Evolutionary conservation across 1,139 yeast species (phyloP), one percentile per base, ranked within the genome.

Genomic region (Debaryomycetaceae sp.): DNA sequence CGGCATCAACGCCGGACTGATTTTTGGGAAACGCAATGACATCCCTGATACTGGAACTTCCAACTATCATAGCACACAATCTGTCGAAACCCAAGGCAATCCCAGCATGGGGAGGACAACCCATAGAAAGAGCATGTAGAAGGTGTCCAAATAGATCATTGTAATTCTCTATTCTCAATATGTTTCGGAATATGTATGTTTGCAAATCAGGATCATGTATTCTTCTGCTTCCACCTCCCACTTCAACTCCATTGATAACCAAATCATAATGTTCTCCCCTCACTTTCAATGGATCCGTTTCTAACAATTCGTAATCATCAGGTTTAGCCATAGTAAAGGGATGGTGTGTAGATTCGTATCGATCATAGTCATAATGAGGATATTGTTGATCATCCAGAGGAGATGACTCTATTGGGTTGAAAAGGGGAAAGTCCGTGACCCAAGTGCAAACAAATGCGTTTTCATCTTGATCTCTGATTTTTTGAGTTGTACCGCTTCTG

Each of bases 51-150:
- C 88, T 86, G 5, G 72, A 59, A 30, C 85, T 76, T 1, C 90
- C 95, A 22, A 85, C 68, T 35, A 93, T 62, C 91, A 93, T 89
- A 1, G 99, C 95, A 57, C 95, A 84, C 72, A 93, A 72, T 49
- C 99, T 73, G 63, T 93, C 99, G 55, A 93, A 87, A 0, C 99
- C 99, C 44, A 93, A 72, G 0, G 99, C 99, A 42, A 93, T 72
- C 0, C 99, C 99, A 2, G 98, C 97, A 68, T 93, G 99, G 0
- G 99, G 99, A 0, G 99, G 99, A 59, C 98, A 90, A 1, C 99
- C 99, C 69, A 87, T 82, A 38, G 81, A 80, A 48, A 93, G 78
- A 0, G 97, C 97, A 39, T 75, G 72, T 33, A 95, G 70, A 40
- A 93, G 72, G 63, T 95, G 99, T 0, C 96, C 96, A 70, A 93